Percentiles rank a stretch among this genome's conserved stretches.
These are phyloP conservation scores for Chlorencoelia australis DNA, from an alignment of 2,329 filamentous ascomycete genomes.

Conservation along the genomic window DNA sequence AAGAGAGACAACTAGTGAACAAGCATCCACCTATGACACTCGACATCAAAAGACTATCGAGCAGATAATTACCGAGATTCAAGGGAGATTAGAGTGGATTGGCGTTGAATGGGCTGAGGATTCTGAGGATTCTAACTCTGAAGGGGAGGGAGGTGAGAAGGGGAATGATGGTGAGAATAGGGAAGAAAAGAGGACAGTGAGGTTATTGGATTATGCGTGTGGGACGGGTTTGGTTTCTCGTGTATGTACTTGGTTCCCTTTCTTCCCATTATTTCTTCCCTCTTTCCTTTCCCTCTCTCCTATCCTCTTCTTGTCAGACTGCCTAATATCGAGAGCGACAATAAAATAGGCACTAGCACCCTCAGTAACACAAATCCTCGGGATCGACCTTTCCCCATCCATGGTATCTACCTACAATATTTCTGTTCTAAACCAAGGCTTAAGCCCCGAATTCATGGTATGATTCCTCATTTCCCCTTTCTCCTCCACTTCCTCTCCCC, in stretches of 20 bases:
- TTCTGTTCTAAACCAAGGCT: too few species aligned
- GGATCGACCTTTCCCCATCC: conserved; percentile 59
- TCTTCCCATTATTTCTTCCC: conserved; percentile 17
- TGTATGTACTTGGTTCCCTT: too few species aligned
- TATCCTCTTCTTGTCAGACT: not conserved
- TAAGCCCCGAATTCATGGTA: conserved; percentile 32
- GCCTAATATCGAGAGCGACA: not conserved
- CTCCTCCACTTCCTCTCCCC: conserved; percentile 31
- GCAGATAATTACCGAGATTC: conserved; percentile 45
- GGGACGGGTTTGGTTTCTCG: conserved; percentile 58
- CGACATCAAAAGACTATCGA: conserved; percentile 43
- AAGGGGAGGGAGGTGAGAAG: too few species aligned
- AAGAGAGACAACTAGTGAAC: conserved; percentile 27
- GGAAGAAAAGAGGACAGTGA: conserved; percentile 25
- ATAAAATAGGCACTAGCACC: conserved; percentile 46
- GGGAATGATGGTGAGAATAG: too few species aligned
- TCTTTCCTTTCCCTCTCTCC: conserved; percentile 1
- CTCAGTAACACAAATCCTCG: conserved; percentile 51
- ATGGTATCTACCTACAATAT: conserved; percentile 67
- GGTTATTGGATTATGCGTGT: conserved; percentile 70
- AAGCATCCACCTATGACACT: conserved; percentile 45
- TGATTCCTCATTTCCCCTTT: conserved; percentile 43
- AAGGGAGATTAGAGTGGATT: too few species aligned
- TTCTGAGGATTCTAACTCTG: too few species aligned
- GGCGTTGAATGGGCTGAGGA: too few species aligned